A percentile compares a stretch with the other conserved stretches of the same genome.
Conservation (phyloP, 2,329 filamentous ascomycete species). For the Fusarium falciforme region DNA sequence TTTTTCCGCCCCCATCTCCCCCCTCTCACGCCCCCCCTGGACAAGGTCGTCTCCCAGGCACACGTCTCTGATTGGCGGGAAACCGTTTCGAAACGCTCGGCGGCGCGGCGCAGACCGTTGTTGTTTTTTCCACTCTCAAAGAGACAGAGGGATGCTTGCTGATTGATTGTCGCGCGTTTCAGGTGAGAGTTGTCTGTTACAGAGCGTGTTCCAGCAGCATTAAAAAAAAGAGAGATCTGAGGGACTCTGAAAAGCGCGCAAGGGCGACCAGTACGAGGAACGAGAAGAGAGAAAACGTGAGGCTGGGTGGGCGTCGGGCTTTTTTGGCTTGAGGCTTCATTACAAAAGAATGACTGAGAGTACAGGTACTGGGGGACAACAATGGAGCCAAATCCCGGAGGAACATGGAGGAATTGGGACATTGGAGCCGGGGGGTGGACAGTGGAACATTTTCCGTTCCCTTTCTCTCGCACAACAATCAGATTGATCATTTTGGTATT, state of each 20-base stretch:
- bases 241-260: not conserved
- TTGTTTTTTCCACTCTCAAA: conserved; percentile 6
- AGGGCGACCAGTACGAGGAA: not conserved
- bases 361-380: conserved; percentile 10
- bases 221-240: not conserved
- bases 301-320: conserved; percentile 4
- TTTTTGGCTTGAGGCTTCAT: conserved; percentile 9
- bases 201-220: conserved; percentile 17
- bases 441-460: not conserved
- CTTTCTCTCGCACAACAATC: not conserved
- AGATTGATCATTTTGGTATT: not conserved
- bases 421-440: conserved; percentile 14
- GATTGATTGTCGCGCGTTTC: conserved; percentile 25
- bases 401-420: conserved; percentile 6
- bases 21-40: not conserved
- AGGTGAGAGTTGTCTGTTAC: conserved; percentile 35
- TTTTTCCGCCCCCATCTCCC: not conserved
- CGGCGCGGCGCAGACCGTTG: conserved; percentile 24
- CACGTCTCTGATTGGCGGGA: conserved; percentile 40
- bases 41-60: conserved; percentile 3
- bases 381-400: conserved; percentile 24
- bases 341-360: conserved; percentile 4
- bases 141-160: not conserved
- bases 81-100: conserved; percentile 44
- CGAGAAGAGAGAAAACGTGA: conserved; percentile 2